Conservation (phyloP, 1,284 basidiomycete species). For the Ustilago bromivora region DNA sequence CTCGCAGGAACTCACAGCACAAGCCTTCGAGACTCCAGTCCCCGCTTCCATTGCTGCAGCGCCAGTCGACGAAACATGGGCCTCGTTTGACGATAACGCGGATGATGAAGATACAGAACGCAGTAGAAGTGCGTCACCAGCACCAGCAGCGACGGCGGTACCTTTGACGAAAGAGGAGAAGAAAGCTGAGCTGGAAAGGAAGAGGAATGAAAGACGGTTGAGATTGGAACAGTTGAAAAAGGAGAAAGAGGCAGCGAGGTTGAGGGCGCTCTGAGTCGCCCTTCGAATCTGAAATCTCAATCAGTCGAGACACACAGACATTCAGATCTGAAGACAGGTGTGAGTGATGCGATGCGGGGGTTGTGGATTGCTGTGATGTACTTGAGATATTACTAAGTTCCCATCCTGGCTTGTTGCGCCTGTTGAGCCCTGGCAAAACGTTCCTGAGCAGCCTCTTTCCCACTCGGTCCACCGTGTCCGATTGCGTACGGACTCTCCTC, state of each 20-base stretch:
- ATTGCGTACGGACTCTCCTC: slow-evolving; percentile 19
- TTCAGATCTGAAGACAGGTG: background rate
- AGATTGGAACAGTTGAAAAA: slow-evolving; percentile 54
- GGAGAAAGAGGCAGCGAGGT: slow-evolving; percentile 48
- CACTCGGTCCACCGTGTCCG: slow-evolving; percentile 51
- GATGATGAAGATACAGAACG: slow-evolving; percentile 13
- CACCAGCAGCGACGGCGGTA: slow-evolving; percentile 21
- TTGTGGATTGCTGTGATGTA: background rate
- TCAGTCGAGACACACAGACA: background rate
- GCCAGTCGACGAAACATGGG: slow-evolving; percentile 31
- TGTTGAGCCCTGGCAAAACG: slow-evolving; percentile 25
- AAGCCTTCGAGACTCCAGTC: slow-evolving; percentile 30
- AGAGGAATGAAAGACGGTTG: slow-evolving; percentile 53
- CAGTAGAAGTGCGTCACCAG: slow-evolving; percentile 13
- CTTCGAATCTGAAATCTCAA: background rate
- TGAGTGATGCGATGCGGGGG: background rate
- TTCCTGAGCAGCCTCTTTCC: slow-evolving; percentile 32
- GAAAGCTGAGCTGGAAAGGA: slow-evolving; percentile 56
- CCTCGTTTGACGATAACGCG: slow-evolving; percentile 35
- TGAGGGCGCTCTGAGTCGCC: slow-evolving; percentile 20
- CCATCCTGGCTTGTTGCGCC: background rate
- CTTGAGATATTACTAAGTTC: background rate
- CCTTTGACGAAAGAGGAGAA: slow-evolving; percentile 60
- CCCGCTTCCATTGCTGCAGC: slow-evolving; percentile 16
- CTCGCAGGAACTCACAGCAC: slow-evolving; percentile 44